Base-by-base conservation (phyloP, 768 basidiomycete genomes). In the Mycena belliarum region DNA sequence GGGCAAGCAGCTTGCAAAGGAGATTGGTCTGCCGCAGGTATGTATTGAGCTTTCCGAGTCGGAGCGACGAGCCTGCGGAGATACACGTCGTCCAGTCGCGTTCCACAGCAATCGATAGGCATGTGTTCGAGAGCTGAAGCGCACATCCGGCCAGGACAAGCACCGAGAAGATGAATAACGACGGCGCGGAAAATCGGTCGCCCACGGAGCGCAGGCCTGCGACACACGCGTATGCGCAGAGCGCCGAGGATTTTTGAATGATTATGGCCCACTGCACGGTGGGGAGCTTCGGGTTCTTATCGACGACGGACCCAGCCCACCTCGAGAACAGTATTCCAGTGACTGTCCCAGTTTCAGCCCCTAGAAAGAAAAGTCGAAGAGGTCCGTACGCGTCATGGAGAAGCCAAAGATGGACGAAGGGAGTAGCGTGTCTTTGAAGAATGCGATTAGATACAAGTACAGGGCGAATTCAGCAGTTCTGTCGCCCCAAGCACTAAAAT, bases 61-160 rank as follows among this genome's bases (percentile, higher is more conserved):
- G 59, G 1, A 56, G 61, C 1, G 72, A 67, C 24, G 71, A 72
- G 0, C 69, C 73, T 2, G 66, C 64, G 0, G 78, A 72, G 49
- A 82, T 79, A 15, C 72, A 67, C 0, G 75, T 73, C 0, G 76
- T 78, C 82, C 82, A 84, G 55, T 84, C 82, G 14, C 81, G 67
- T 61, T 83, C 78, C 23, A 83, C 70, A 1, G 78, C 75, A 1
- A 82, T 74, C 0, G 76, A 72, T 32, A 80, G 75, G 15, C 74
- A 70, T 4, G 74, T 74, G 18, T 71, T 76, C 0, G 80, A 72
- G 0, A 82, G 61, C 28, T 75, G 72, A 26, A 78, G 69, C 9
- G 72, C 45, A 49, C 74, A 75, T 7, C 74, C 73, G 1, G 62
- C 60, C 16, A 76, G 4, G 18, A 75, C 64, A 24, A 79, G 70